Percentiles rank a stretch among this genome's conserved stretches.
phyloP scores from a whole-genome alignment of 352 stramenopile species.

The Phytophthora melonis region DNA sequence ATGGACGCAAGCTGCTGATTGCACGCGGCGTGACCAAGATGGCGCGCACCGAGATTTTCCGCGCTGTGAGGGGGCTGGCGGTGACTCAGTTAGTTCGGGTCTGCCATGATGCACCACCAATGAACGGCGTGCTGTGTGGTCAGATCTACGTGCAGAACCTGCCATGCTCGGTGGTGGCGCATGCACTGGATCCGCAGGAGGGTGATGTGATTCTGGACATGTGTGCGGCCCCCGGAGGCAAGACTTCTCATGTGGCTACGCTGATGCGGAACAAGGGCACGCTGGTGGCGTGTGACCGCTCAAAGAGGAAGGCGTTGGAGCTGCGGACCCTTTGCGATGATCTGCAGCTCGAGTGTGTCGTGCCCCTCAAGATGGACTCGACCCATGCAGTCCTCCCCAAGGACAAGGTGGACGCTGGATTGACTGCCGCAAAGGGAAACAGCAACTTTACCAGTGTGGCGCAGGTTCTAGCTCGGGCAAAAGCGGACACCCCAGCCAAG shows the following conservation, averaged over 20 bases:
- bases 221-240: constrained; percentile 94
- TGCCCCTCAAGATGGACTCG: constrained; percentile 84
- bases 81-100: constrained; percentile 73
- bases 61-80: constrained; percentile 67
- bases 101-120: constrained; percentile 85
- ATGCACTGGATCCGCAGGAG: constrained; percentile 86
- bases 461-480: constrained; percentile 69
- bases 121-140: constrained; percentile 86
- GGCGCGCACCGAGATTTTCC: constrained; percentile 84
- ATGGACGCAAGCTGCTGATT: constrained; percentile 84
- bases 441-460: constrained; percentile 48
- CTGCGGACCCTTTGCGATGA: constrained; percentile 82
- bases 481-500: constrained; percentile 50
- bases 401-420: constrained; percentile 31
- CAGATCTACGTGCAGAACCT: constrained; percentile 95
- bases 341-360: constrained; percentile 65
- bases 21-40: constrained; percentile 75
- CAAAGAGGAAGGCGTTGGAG: constrained; percentile 86
- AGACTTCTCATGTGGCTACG: constrained; percentile 93
- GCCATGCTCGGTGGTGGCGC: constrained; percentile 91
- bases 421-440: constrained; percentile 12
- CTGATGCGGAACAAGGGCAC: constrained; percentile 92
- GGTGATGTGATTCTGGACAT: constrained; percentile 94
- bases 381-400: constrained; percentile 86
- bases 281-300: constrained; percentile 92